A percentile compares a stretch with the other conserved stretches of the same genome.
phyloP scores from a whole-genome alignment of 495 filamentous ascomycete genomes.

The Beverwykella pulmonaria region DNA sequence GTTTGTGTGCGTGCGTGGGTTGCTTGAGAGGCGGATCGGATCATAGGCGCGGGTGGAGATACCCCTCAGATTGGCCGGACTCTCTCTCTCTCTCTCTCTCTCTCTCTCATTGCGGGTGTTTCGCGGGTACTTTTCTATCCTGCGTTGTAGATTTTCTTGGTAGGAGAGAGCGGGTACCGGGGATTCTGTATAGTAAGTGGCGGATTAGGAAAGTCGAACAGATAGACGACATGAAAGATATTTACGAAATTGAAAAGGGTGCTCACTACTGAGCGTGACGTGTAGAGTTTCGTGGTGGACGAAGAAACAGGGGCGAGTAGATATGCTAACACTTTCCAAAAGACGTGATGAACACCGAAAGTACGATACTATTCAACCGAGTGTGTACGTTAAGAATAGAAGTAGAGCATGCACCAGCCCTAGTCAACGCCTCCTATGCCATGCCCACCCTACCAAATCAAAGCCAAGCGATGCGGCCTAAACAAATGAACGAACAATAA shows the following conservation, averaged over 20 bases:
- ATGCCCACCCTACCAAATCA: background rate
- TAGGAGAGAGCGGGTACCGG: background rate
- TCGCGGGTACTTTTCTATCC: background rate
- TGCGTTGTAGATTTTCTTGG: background rate
- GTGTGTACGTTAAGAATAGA: background rate
- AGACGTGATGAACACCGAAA: background rate
- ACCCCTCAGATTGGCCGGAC: conserved; percentile 10
- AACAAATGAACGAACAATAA: background rate
- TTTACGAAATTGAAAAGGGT: conserved; percentile 9
- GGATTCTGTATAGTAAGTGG: background rate
- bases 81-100: too few species aligned
- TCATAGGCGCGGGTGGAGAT: background rate
- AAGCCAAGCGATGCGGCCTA: background rate
- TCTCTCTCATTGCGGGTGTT: background rate
- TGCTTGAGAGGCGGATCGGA: background rate
- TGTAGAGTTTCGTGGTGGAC: too few species aligned
- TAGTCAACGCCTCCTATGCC: background rate
- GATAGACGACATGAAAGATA: conserved; percentile 15
- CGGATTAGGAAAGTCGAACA: background rate
- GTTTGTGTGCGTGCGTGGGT: background rate
- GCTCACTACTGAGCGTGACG: too few species aligned
- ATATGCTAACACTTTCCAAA: too few species aligned
- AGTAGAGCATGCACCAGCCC: background rate
- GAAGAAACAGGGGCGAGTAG: too few species aligned
- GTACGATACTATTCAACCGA: too few species aligned